Evolutionary conservation across 148 eudicot species (phyloP).

Genomic region (Pharnaceum exiguum): DNA sequence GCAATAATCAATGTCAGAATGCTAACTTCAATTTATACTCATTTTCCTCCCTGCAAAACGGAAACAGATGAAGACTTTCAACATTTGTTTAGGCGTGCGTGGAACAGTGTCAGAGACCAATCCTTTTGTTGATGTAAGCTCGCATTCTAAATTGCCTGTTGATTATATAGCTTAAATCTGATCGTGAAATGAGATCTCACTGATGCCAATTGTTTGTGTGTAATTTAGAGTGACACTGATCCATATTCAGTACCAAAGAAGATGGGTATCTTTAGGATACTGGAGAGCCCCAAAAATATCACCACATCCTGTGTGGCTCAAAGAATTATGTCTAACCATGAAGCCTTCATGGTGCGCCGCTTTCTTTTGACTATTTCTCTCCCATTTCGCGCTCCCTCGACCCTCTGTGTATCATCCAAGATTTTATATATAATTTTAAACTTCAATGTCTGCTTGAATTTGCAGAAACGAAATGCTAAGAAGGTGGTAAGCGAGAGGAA

Average conservation of each 20-base stretch:
- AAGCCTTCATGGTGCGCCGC: too few relatives aligned
- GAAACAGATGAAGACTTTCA: too few relatives aligned
- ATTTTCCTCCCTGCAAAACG: too few relatives aligned
- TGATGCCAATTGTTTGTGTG: constrained; percentile 9
- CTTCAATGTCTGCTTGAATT: neutral
- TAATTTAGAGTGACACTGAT: constrained; percentile 59
- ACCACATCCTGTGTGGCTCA: constrained; percentile 66
- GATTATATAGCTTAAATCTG: neutral
- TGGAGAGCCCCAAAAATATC: constrained; percentile 74
- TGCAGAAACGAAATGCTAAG: constrained; percentile 85
- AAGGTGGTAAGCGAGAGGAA: constrained; percentile 83
- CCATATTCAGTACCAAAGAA: constrained; percentile 78
- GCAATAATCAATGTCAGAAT: too few relatives aligned
- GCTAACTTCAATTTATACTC: too few relatives aligned
- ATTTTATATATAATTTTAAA: too few relatives aligned
- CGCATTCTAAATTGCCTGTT: neutral
- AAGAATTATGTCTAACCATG: constrained; percentile 45
- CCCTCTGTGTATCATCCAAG: neutral
- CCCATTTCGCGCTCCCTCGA: neutral
- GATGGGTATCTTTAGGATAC: constrained; percentile 66
- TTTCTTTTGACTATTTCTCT: too few relatives aligned
- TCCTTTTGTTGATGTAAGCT: constrained; percentile 51
- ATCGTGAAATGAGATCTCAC: neutral
- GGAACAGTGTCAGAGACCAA: constrained; percentile 86
- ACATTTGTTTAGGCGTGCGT: constrained; percentile 75